Evolutionary conservation across 768 basidiomycete genomes (phyloP), one percentile per base, ranked within the genome.

Genomic region (Russula virescens): DNA sequence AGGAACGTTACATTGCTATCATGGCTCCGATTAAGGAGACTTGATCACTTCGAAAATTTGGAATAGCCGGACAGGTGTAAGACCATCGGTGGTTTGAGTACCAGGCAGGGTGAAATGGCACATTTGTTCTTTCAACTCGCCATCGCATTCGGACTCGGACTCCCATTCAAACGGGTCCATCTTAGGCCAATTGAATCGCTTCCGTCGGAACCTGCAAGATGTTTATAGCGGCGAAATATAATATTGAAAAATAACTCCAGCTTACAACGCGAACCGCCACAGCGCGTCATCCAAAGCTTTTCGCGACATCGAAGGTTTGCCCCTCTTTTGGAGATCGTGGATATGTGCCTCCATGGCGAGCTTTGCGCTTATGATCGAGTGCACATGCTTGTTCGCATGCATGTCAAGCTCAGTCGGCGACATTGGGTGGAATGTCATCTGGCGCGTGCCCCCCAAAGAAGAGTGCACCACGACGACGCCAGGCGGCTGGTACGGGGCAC

Each of bases 351-450:
- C 69, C 11, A 91, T 74, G 5, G 87, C 85, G 40, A 76, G 75
- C 68, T 83, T 82, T 69, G 83, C 86, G 34, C 82, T 82, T 26
- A 91, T 75, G 3, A 91, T 70, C 7, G 79, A 78, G 69, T 90
- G 85, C 53, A 89, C 73, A 69, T 85, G 79, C 73, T 84, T 87
- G 74, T 83, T 85, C n/a, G 83, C 79, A 68, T 89, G 85, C 83
- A 87, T 84, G 74, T 90, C 88, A 38, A 90, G 75, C 69, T 88
- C 87, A 3, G 71, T 69, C 25, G 87, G 78, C 0, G 77, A 59
- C 66, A 86, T 74, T 1, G 85, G 80, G 50, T 89, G 75, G 70
- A 86, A 87, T 7, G 80, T 82, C 26, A 78, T 73, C 8, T 76
- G 81, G 38, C 46, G 64, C 34, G 13, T 6, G 7, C 28, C 47